phyloP scores from a whole-genome alignment of 129 eudicot species.

The Dittrichia graveolens region DNA sequence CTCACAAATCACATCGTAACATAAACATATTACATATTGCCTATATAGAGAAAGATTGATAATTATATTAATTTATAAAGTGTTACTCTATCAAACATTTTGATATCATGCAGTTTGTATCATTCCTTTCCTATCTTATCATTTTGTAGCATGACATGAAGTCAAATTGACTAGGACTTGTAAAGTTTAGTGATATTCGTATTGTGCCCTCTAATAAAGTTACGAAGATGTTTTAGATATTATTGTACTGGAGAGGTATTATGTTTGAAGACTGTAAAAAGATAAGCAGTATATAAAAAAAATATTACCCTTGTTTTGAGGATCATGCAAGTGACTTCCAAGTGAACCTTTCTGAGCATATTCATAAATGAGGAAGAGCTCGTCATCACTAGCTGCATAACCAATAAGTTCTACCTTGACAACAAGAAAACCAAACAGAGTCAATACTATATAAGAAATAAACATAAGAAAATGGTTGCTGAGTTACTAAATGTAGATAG shows the following conservation, averaged over 20 bases:
- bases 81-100: too few relatives aligned
- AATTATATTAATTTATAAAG: too few relatives aligned
- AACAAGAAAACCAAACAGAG: conserved; percentile 41
- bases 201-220: neutral
- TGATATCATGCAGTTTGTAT: conserved; percentile 2
- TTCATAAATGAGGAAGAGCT: conserved; percentile 86
- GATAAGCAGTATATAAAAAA: neutral
- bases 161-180: neutral
- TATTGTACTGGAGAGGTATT: neutral
- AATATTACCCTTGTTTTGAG: conserved; percentile 77
- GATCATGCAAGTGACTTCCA: conserved; percentile 84
- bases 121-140: conserved; percentile 3
- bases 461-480: neutral
- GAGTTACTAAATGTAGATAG: conserved; percentile 20
- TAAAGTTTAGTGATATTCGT: too few relatives aligned
- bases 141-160: neutral
- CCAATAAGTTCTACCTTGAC: conserved; percentile 98
- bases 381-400: conserved; percentile 82
- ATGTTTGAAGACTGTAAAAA: neutral
- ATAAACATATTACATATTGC: too few relatives aligned
- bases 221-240: neutral
- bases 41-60: too few relatives aligned
- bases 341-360: conserved; percentile 95
- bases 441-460: conserved; percentile 29
- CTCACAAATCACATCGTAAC: too few relatives aligned